Percentiles rank a stretch among this genome's conserved stretches.
Conservation (phyloP, 164 flowering plant genomes). For the Umbellularia californica region DNA sequence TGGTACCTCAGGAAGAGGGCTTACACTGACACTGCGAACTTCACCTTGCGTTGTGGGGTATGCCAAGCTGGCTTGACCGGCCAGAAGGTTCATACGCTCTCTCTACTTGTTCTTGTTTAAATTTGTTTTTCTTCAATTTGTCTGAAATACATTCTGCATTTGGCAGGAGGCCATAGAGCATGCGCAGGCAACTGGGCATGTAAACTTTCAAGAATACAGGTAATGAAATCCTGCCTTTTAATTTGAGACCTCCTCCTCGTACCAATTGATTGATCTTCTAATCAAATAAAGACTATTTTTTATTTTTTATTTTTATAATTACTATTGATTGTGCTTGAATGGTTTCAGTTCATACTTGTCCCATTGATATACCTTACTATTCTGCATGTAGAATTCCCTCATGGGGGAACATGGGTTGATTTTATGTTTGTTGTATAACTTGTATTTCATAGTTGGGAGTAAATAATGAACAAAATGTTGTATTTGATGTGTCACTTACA, state of each 20-base stretch:
- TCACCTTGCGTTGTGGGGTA: slow-evolving; percentile 92
- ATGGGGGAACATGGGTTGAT: too few species aligned
- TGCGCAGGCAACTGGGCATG: slow-evolving; percentile 93
- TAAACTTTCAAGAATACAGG: slow-evolving; percentile 82
- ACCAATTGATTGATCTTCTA: not conserved
- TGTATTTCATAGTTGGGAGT: too few species aligned
- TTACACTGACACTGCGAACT: slow-evolving; percentile 82
- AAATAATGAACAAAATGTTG: too few species aligned
- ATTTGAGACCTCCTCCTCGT: not conserved
- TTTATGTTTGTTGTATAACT: too few species aligned
- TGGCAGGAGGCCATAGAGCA: slow-evolving; percentile 90
- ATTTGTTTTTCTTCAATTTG: not conserved
- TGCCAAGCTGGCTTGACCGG: slow-evolving; percentile 92
- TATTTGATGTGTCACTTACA: too few species aligned
- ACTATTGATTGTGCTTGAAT: too few species aligned
- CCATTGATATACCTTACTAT: too few species aligned
- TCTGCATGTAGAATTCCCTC: too few species aligned
- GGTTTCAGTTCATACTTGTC: too few species aligned
- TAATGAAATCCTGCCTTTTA: slow-evolving; percentile 13
- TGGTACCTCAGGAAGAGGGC: slow-evolving; percentile 55
- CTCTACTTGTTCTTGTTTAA: not conserved
- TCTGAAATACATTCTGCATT: not conserved
- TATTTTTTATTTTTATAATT: too few species aligned
- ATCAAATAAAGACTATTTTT: too few species aligned
- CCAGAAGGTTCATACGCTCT: slow-evolving; percentile 57